A percentile compares a stretch with the other conserved stretches of the same genome.
Evolutionary conservation across 2,329 filamentous ascomycete species (phyloP).

Genomic region (Fusarium compactum): DNA sequence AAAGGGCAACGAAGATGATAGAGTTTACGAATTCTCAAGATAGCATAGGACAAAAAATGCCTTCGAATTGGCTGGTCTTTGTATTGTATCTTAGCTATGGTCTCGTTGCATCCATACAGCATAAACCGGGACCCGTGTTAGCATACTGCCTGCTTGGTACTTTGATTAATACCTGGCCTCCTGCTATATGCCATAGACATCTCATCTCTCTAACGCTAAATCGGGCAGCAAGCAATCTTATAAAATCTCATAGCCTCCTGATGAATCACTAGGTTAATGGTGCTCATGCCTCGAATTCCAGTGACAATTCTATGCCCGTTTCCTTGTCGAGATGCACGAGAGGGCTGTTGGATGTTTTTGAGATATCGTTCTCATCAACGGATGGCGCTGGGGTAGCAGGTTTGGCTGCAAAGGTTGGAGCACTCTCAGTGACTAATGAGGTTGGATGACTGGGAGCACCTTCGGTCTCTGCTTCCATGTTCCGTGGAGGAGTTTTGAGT

Average conservation of each 20-base stretch:
- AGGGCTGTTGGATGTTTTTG: background rate
- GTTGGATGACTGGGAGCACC: background rate
- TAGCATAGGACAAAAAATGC: background rate
- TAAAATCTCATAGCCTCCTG: background rate
- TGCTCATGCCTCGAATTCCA: slow-evolving; percentile 11
- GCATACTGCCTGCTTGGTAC: background rate
- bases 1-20: background rate
- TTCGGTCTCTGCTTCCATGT: background rate
- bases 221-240: background rate
- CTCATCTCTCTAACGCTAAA: background rate
- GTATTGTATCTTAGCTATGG: background rate
- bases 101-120: background rate
- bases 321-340: background rate
- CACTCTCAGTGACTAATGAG: background rate
- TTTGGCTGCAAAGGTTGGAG: background rate
- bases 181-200: background rate
- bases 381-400: background rate
- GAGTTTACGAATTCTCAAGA: background rate
- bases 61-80: background rate
- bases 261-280: background rate
- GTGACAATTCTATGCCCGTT: background rate
- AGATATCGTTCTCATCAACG: background rate
- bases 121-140: background rate
- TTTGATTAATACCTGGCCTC: background rate
- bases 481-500: background rate